Evolutionary conservation across 2,329 filamentous ascomycete species (phyloP).

Genomic region (Aspergillus brasiliensis): DNA sequence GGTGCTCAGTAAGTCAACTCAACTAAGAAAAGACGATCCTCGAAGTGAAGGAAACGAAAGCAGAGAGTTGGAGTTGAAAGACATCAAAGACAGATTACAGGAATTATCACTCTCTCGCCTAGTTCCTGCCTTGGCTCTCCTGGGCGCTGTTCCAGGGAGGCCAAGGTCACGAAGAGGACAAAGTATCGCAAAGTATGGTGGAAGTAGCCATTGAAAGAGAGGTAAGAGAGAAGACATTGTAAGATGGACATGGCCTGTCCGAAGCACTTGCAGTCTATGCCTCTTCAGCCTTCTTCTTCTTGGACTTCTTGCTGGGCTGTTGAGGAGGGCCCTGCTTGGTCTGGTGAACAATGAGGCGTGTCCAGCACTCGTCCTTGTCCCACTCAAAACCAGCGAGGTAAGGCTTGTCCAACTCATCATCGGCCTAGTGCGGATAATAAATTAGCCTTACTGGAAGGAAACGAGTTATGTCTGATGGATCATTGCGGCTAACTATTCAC

Average conservation of each 20-base stretch:
- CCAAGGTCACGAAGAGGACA: slow-evolving; percentile 18
- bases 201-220: background rate
- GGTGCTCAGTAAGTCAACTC: slow-evolving; percentile 1
- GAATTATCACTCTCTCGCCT: slow-evolving; percentile 26
- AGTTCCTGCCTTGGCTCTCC: slow-evolving; percentile 30
- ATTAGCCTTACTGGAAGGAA: background rate
- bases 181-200: slow-evolving; percentile 11
- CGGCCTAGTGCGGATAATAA: slow-evolving; percentile 60
- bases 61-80: slow-evolving; percentile 13
- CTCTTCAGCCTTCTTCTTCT: slow-evolving; percentile 59
- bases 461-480: background rate
- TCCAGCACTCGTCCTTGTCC: slow-evolving; percentile 92
- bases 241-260: background rate
- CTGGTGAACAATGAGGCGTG: slow-evolving; percentile 82
- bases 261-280: slow-evolving; percentile 29
- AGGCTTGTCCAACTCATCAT: slow-evolving; percentile 85
- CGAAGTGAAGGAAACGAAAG: slow-evolving; percentile 1
- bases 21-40: background rate
- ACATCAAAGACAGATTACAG: slow-evolving; percentile 16
- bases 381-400: slow-evolving; percentile 95
- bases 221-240: slow-evolving; percentile 1
- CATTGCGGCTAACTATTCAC: slow-evolving; percentile 54
- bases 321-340: slow-evolving; percentile 65
- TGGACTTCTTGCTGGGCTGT: slow-evolving; percentile 60
- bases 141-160: slow-evolving; percentile 14